Evolutionary conservation across 1,139 yeast genomes (phyloP), one percentile per base, ranked within the genome.

Genomic region (Saccharomycopsis crataegensis): DNA sequence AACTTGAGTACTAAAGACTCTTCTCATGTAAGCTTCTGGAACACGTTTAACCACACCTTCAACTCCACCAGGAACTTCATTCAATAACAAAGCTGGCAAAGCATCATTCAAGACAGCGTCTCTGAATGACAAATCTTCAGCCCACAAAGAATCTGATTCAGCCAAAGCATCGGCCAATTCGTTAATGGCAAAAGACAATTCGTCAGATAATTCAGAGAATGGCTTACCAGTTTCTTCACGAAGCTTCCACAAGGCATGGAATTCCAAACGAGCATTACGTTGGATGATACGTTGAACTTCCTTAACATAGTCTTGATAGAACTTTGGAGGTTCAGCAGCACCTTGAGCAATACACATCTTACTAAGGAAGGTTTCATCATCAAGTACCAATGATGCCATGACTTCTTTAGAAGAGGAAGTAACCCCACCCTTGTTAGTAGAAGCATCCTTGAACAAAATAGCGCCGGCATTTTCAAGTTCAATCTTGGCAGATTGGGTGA

Each of bases 341-440:
- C 78, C 73, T 46, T 68, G 67, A 58, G 79, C 76, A 56, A 86
- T 82, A 68, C 95, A 86, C 95, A 86, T 86, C 67, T 83, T 72
- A 58, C 76, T 68, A 64, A 79, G 75, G 74, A 91, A 93, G 48
- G 83, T 90, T 55, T 78, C 80, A 69, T 93, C 99, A 64, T 84
- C 91, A 67, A 93, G 85, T 2, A 96, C 86, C 60, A 93, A 79
- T 4, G 99, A 93, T 12, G 98, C 96, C 64, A 93, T 78, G 17
- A 93, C 99, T 72, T 93, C 99, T 62, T 89, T 76, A 1, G 98
- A 91, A 1, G 97, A 90, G 1, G 98, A 91, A 1, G 99, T 93
- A 53, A 93, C 99, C 73, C 99, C 99, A 66, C 99, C 99, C 73
- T 93, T 93, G 72, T 93, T 93, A 54, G 98, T 89, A 17, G 97